phyloP scores from a whole-genome alignment of 306 rosid species.

The Corylus americana region DNA sequence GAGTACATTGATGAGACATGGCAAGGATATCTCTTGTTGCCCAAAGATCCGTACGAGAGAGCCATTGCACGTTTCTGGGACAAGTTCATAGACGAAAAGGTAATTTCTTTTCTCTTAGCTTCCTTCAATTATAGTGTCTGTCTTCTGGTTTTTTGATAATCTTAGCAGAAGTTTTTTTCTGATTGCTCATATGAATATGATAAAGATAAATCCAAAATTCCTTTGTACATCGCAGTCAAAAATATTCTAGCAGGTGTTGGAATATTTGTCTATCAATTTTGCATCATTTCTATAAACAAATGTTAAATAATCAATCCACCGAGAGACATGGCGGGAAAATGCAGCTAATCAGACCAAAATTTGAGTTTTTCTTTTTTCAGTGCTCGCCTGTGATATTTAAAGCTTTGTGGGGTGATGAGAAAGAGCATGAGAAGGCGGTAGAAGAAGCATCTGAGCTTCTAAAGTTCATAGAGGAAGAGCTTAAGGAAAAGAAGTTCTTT shows the following conservation, averaged over 20 bases:
- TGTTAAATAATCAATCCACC: no score
- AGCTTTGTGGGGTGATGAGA: background rate
- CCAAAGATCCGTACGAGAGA: conserved; percentile 24
- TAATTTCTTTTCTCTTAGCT: background rate
- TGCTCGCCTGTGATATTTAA: no score
- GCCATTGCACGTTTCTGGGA: conserved; percentile 46
- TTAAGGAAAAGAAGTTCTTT: conserved; percentile 35
- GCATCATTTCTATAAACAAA: no score
- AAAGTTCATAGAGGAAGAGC: conserved; percentile 30
- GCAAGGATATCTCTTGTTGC: conserved; percentile 26
- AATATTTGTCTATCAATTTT: no score
- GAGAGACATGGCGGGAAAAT: background rate
- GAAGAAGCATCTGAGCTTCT: conserved; percentile 27
- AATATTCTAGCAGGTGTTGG: no score
- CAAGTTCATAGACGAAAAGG: conserved; percentile 38
- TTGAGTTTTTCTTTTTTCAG: no score
- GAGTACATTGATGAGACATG: conserved; percentile 25
- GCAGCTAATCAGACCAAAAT: background rate
- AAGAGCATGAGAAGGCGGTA: conserved; percentile 22
- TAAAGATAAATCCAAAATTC: no score
- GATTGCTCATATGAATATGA: no score
- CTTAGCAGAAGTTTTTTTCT: no score
- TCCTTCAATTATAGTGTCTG: no score
- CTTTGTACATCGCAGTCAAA: no score
- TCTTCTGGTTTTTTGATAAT: no score